phyloP scores from a whole-genome alignment of 805 yeast species.

The Starmerella floris region DNA sequence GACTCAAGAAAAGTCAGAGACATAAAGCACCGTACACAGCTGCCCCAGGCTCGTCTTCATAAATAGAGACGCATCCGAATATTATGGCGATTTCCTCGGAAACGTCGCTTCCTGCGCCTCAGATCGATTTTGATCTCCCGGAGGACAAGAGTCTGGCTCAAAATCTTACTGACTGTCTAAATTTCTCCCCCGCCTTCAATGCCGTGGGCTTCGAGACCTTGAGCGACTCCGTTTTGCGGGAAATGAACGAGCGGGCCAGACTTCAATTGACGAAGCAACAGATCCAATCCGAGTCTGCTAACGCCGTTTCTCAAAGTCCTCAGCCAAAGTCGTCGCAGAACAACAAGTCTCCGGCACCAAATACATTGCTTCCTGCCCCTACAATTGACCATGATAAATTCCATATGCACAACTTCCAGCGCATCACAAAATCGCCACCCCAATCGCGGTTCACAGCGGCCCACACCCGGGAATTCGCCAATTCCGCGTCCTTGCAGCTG shows the following conservation, averaged over 20 bases:
- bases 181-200: conserved; percentile 16
- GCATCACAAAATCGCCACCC: conserved; percentile 9
- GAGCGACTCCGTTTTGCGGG: conserved; percentile 26
- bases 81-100: too few species aligned
- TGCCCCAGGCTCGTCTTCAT: too few species aligned
- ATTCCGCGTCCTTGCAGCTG: conserved; percentile 20
- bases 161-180: conserved; percentile 6
- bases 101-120: too few species aligned
- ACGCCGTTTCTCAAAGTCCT: background rate
- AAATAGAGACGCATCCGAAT: too few species aligned
- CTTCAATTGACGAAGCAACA: background rate
- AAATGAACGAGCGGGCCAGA: conserved; percentile 27
- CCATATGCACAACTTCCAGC: background rate
- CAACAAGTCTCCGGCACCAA: background rate
- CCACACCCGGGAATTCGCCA: conserved; percentile 22
- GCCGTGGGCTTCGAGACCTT: conserved; percentile 25
- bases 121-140: background rate
- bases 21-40: too few species aligned
- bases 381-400: background rate
- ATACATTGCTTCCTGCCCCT: too few species aligned
- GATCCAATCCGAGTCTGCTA: background rate
- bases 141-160: background rate
- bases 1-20: too few species aligned
- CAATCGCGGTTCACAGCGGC: conserved; percentile 20
- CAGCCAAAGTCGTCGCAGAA: background rate